Evolutionary conservation across 495 filamentous ascomycete species (phyloP), one percentile per base, ranked within the genome.

Genomic region (Symbiotaphrina buchneri): DNA sequence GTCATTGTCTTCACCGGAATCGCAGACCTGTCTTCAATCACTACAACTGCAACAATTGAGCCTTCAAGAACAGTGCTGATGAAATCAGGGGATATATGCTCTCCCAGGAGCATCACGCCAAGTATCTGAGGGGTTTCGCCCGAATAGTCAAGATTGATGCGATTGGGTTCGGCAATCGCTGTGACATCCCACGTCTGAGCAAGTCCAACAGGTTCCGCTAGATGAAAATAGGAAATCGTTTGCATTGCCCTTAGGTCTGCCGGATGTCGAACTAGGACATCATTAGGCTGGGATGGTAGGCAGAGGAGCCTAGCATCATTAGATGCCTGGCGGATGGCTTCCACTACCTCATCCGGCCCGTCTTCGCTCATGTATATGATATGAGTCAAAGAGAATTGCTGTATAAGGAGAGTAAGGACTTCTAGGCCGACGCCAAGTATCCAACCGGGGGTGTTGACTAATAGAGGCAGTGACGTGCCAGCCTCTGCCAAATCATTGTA

Each of bases 361-460:
- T 8, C 7, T 10, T 28, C 11, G 10, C 22, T 32, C 7, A 38
- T 13, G 27, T 39, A 39, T 26, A 65, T 53, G 32, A 65, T 55
- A 14, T 74, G 62, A 32, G 60, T 69, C 11, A 67, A 52, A 37
- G 74, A 67, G 2, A 73, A 74, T 2, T 47, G 48, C 1, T 49
- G 42, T 35, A 84, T 61, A 1, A 87, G 51, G 29, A 69, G 66
- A 14, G 57, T 54, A 0, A 83, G 56, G 7, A 84, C 55, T 41
- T 81, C 73, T 4, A 84, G 50, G 2, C 76, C 75, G 5, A 67
- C 64, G 3, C 75, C 77, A 43, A 74, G 71, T 18, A 84, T 69
- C 80, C 80, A 87, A 14, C 79, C 79, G 1, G 78, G 70, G 8
- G 71, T 75, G 47, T 90, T 87, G 44, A 93, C 63, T 6, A 93